Percentiles rank a stretch among this genome's conserved stretches.
Conservation (phyloP, 1,284 basidiomycete species). For the Spongispora temasekensis region DNA sequence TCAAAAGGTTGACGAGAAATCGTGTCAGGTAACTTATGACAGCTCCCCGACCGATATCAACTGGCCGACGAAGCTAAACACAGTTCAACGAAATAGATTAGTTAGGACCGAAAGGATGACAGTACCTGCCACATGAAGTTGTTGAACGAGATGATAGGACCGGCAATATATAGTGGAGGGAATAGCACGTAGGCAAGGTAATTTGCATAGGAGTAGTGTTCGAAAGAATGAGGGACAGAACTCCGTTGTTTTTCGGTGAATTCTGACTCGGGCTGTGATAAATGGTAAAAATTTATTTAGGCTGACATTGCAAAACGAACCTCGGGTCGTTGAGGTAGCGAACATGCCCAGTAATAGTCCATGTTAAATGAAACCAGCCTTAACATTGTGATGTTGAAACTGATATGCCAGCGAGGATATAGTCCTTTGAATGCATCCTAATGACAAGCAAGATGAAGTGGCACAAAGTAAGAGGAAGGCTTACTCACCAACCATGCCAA, state of each 20-base stretch:
- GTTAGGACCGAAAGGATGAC: slow-evolving; percentile 5
- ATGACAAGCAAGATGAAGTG: slow-evolving; percentile 8
- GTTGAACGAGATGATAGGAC: slow-evolving; percentile 96
- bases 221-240: slow-evolving; percentile 43
- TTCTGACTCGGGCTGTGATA: slow-evolving; percentile 33
- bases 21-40: slow-evolving; percentile 66
- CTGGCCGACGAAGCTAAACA: slow-evolving; percentile 57
- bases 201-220: slow-evolving; percentile 56
- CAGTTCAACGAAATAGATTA: background rate
- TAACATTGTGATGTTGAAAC: slow-evolving; percentile 97
- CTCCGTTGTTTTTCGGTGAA: slow-evolving; percentile 62
- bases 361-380: slow-evolving; percentile 91
- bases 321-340: slow-evolving; percentile 38
- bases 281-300: slow-evolving; percentile 2
- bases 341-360: slow-evolving; percentile 87
- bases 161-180: slow-evolving; percentile 93
- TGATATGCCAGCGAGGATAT: slow-evolving; percentile 90
- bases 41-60: slow-evolving; percentile 38
- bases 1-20: slow-evolving; percentile 60
- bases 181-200: slow-evolving; percentile 84
- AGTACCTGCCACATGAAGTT: slow-evolving; percentile 90
- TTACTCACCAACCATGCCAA: slow-evolving; percentile 56
- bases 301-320: slow-evolving; percentile 37
- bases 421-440: slow-evolving; percentile 73
- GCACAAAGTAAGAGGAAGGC: slow-evolving; percentile 19